Percentiles rank a stretch among this genome's conserved stretches.
These are phyloP conservation scores for Madurella fahalii DNA, from an alignment of 2,329 filamentous ascomycete species.

Conservation along the genomic window DNA sequence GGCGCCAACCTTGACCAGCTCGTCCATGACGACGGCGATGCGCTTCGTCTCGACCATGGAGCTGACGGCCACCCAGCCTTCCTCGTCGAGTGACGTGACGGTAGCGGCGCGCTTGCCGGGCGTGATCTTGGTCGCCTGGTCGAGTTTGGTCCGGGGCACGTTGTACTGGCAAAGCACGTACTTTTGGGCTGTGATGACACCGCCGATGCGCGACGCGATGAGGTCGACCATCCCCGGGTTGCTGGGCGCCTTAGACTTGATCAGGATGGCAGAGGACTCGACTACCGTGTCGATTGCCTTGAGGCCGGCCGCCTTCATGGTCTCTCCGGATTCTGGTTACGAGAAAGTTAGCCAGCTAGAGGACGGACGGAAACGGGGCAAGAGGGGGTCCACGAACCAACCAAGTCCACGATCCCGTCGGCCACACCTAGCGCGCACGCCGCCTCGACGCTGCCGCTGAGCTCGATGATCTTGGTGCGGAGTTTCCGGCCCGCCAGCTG, in stretches of 20 bases:
- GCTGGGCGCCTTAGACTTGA: constrained; percentile 81
- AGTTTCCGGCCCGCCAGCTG: constrained; percentile 47
- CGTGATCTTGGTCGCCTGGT: constrained; percentile 69
- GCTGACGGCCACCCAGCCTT: constrained; percentile 90
- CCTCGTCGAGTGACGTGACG: constrained; percentile 80
- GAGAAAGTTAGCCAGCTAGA: neutral
- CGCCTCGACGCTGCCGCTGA: constrained; percentile 95
- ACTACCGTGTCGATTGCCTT: constrained; percentile 93
- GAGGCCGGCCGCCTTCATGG: constrained; percentile 92
- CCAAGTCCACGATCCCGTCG: constrained; percentile 94
- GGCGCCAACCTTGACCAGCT: constrained; percentile 70
- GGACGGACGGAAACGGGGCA: neutral
- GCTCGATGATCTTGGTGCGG: constrained; percentile 84
- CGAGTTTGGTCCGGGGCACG: constrained; percentile 66
- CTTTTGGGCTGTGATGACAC: constrained; percentile 91
- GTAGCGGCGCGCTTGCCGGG: constrained; percentile 93
- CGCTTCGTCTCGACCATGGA: constrained; percentile 89
- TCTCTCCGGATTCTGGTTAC: constrained; percentile 91
- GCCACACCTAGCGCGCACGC: constrained; percentile 93
- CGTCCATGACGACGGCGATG: constrained; percentile 83
- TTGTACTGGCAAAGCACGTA: constrained; percentile 98
- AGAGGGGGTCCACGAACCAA: constrained; percentile 59
- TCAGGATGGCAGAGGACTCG: constrained; percentile 80
- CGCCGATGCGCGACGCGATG: constrained; percentile 80
- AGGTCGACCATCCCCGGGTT: constrained; percentile 77